A percentile compares a stretch with the other conserved stretches of the same genome.
These are phyloP conservation scores for Pseudoneurospora amorphoporcata DNA, from an alignment of 495 filamentous ascomycete species.

Conservation along the genomic window DNA sequence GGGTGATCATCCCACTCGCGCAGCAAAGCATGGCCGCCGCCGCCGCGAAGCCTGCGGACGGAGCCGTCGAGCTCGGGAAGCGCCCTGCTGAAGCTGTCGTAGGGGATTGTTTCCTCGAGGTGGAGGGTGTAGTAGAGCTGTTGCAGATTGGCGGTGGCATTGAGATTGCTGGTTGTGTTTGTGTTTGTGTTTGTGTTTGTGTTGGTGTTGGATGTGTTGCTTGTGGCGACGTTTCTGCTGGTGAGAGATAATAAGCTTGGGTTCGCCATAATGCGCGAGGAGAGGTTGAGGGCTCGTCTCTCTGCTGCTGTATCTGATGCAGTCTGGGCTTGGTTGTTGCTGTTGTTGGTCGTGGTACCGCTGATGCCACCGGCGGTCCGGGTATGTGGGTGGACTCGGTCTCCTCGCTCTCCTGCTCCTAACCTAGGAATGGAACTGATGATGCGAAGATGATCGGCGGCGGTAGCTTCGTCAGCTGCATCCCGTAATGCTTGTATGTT, in stretches of 20 bases:
- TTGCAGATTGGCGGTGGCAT: not conserved
- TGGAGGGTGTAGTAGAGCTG: not conserved
- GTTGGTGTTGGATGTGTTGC: not conserved
- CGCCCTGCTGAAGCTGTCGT: not conserved
- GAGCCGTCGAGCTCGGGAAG: not conserved
- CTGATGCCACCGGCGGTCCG: not conserved
- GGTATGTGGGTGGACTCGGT: not conserved
- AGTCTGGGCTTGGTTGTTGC: not conserved
- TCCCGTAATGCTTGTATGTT: not conserved
- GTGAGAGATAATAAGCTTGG: conserved; percentile 2
- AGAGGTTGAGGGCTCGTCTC: conserved; percentile 7
- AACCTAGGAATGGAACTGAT: not conserved
- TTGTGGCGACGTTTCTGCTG: not conserved
- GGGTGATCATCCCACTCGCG: conserved; percentile 22
- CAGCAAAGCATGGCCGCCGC: not conserved
- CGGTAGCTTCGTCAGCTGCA: not conserved
- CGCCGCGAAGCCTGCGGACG: not conserved
- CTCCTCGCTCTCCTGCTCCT: not conserved
- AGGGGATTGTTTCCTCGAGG: not conserved
- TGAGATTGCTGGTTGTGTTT: not conserved
- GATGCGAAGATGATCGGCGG: not conserved
- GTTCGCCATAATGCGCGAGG: conserved; percentile 9
- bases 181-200: not conserved
- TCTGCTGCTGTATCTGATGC: conserved; percentile 3
- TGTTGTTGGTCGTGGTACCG: not conserved